Conservation (phyloP, 2,329 filamentous ascomycete genomes). For the Metarhizium rileyi region DNA sequence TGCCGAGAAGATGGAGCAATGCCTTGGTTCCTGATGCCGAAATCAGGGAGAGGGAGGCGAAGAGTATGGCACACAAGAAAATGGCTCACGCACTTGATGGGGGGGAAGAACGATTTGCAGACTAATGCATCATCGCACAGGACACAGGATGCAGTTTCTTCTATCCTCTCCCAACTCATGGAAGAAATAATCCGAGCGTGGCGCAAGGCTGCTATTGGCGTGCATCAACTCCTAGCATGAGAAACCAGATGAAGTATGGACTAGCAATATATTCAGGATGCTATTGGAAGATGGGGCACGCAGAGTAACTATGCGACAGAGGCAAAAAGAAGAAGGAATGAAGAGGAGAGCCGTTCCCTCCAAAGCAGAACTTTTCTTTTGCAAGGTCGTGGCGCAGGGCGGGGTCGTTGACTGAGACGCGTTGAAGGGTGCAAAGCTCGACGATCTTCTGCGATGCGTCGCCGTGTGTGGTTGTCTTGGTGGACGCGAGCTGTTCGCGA, state of each 20-base stretch:
- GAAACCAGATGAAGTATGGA: not conserved
- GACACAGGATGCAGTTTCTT: not conserved
- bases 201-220: not conserved
- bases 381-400: no score
- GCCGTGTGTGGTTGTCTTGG: no score
- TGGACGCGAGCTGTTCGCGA: no score
- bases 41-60: not conserved
- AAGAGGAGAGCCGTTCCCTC: no score
- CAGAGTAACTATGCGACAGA: not conserved
- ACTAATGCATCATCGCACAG: not conserved
- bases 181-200: not conserved
- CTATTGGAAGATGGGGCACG: not conserved
- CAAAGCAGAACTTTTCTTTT: no score
- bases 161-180: not conserved
- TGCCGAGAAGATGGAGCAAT: not conserved
- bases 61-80: not conserved
- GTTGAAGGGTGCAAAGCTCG: no score
- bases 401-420: no score
- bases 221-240: not conserved
- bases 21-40: not conserved
- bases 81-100: not conserved
- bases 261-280: not conserved
- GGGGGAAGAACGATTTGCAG: not conserved
- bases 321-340: no score
- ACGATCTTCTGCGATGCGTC: not conserved